Base-by-base conservation (phyloP, 768 basidiomycete species). In the Tremella yokohamensis region DNA sequence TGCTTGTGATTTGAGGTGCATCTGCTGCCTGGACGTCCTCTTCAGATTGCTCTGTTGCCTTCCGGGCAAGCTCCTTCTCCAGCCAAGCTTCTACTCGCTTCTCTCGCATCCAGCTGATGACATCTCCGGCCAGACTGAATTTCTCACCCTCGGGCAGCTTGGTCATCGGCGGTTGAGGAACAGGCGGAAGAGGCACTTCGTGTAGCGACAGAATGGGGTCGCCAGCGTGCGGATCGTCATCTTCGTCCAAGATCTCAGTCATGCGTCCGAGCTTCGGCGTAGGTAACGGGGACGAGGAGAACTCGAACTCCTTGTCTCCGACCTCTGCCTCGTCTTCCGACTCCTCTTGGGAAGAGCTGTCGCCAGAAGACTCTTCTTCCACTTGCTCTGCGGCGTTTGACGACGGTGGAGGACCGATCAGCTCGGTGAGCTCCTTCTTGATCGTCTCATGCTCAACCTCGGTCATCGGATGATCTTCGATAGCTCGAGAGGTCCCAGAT, bases 71-170 rank as follows among this genome's bases (percentile, higher is more conserved):
- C 18, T 37, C 52, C 18, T 16, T 45, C 55, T 54, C 49, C 19
- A 38, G 25, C 73, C 73, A 75, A 7, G 58, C 47, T 37, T 72
- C 71, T 12, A 70, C 65, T 56, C 63, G 66, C 44, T 63, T 63
- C 34, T 73, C 72, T 58, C 52, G 65, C 65, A 76, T 70, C 66
- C 71, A 73, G 49, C 70, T 72, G 34, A 75, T 65, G 0, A 76
- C 69, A 15, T 73, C 68, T 13, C 75, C 75, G 0, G 75, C 75
- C 34, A 76, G 37, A 39, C 66, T 65, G 13, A 68, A 40, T 38
- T 52, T 56, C 49, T 71, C 72, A 3, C 64, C 69, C 20, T 63
- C 42, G 1, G 70, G 70, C 20, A 76, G 40, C 24, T 56, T 59
- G 19, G 54, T 26, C 22, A 75, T 51, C 4, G 66, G 68, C 9